Conservation (phyloP, 148 eudicot species). For the Dianthus caryophyllus region DNA sequence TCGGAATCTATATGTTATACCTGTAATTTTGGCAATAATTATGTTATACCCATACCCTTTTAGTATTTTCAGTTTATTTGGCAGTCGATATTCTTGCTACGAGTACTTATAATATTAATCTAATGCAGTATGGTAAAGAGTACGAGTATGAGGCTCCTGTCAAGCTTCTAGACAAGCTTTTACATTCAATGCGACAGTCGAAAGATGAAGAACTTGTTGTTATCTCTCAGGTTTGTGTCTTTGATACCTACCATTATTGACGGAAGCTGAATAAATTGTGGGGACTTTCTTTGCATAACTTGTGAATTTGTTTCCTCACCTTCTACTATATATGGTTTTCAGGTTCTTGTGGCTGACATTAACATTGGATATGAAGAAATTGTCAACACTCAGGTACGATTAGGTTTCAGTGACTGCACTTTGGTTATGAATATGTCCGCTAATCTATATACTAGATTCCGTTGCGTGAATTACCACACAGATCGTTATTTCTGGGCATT, state of each 20-base stretch:
- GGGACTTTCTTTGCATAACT: not conserved
- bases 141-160: slow-evolving; percentile 92
- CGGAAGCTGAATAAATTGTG: too few relatives aligned
- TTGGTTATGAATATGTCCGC: not conserved
- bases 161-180: slow-evolving; percentile 79
- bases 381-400: slow-evolving; percentile 77
- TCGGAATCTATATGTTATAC: not conserved
- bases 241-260: not conserved
- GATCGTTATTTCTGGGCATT: not conserved
- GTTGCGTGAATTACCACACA: not conserved
- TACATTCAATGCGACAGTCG: slow-evolving; percentile 73
- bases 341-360: slow-evolving; percentile 94
- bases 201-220: slow-evolving; percentile 85
- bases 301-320: slow-evolving; percentile 11
- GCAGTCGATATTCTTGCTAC: not conserved
- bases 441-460: not conserved
- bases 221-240: slow-evolving; percentile 64
- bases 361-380: slow-evolving; percentile 92
- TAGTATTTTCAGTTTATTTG: not conserved
- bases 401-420: not conserved
- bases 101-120: not conserved
- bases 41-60: not conserved
- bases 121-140: slow-evolving; percentile 82
- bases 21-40: not conserved
- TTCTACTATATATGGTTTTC: not conserved